Percentiles rank a stretch among this genome's conserved stretches.
Conservation (phyloP, 176 grass and related monocot species). For the Tillandsia leiboldiana region DNA sequence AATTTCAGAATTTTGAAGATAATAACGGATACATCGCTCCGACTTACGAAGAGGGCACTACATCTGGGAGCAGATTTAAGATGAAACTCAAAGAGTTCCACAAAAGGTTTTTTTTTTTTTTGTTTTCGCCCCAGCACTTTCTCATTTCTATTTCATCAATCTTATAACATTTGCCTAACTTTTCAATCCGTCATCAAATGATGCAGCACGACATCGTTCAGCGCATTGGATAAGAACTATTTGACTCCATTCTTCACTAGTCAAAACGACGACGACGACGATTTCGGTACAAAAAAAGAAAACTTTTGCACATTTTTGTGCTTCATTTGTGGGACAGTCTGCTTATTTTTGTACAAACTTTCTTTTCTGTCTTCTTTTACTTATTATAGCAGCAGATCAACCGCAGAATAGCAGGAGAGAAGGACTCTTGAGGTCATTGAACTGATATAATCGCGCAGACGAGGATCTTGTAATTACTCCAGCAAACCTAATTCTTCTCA, state of each 20-base stretch:
- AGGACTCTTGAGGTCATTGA: constrained; percentile 63
- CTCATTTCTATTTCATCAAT: neutral
- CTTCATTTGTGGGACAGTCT: neutral
- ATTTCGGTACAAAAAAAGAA: constrained; percentile 39
- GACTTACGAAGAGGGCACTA: constrained; percentile 60
- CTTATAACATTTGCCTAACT: constrained; percentile 11
- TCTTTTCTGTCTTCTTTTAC: constrained; percentile 17
- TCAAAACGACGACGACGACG: constrained; percentile 68
- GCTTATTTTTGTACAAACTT: neutral
- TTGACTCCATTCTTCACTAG: constrained; percentile 97
- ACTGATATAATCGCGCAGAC: neutral
- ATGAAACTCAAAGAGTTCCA: constrained; percentile 97
- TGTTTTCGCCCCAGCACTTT: constrained; percentile 4
- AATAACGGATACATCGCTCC: constrained; percentile 74
- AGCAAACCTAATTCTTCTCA: neutral
- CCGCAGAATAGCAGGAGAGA: constrained; percentile 41
- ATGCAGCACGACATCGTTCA: constrained; percentile 84
- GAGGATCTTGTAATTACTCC: neutral
- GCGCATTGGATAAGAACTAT: constrained; percentile 91
- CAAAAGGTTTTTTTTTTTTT: constrained; percentile 48
- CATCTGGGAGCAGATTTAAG: constrained; percentile 72
- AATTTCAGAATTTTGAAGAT: constrained; percentile 55
- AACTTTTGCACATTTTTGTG: neutral
- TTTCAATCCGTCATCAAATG: constrained; percentile 10
- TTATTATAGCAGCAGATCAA: constrained; percentile 26